Evolutionary conservation across 768 basidiomycete genomes (phyloP).

Genomic region (Mycena albidolilacea): DNA sequence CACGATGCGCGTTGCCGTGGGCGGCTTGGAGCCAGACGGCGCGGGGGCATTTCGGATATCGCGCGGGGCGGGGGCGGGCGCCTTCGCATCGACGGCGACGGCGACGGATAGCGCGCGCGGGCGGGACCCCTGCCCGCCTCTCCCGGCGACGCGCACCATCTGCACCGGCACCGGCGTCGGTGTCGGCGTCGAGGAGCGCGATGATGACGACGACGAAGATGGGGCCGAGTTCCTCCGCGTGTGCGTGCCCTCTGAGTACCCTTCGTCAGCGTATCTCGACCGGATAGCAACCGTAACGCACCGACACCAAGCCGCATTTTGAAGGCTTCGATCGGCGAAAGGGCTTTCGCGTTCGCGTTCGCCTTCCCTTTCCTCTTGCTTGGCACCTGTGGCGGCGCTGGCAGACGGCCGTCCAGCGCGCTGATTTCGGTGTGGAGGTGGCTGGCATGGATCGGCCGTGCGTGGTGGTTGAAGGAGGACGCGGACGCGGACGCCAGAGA

Average conservation of each 20-base stretch:
- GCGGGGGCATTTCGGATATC: background rate
- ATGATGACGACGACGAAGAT: background rate
- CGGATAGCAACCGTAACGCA: background rate
- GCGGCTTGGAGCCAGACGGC: background rate
- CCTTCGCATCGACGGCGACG: background rate
- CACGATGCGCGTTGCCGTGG: slow-evolving; percentile 15
- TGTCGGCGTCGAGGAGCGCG: too few species aligned
- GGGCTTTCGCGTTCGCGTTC: background rate
- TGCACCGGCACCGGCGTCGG: background rate
- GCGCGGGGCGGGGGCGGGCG: background rate
- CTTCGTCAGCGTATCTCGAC: background rate
- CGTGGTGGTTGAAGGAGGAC: too few species aligned
- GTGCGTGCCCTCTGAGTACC: background rate
- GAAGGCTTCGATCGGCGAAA: slow-evolving; percentile 27
- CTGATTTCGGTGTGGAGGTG: background rate
- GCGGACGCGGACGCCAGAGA: too few species aligned
- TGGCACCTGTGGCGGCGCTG: background rate
- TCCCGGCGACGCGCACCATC: slow-evolving; percentile 28
- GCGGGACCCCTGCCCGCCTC: slow-evolving; percentile 37
- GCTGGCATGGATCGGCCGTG: too few species aligned
- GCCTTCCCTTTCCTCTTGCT: too few species aligned
- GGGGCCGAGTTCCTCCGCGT: background rate
- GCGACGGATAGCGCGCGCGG: slow-evolving; percentile 14
- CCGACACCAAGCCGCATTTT: slow-evolving; percentile 20
- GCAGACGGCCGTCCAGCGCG: background rate